phyloP scores from a whole-genome alignment of 1,284 basidiomycete genomes.

The Trichosporon sp. region DNA sequence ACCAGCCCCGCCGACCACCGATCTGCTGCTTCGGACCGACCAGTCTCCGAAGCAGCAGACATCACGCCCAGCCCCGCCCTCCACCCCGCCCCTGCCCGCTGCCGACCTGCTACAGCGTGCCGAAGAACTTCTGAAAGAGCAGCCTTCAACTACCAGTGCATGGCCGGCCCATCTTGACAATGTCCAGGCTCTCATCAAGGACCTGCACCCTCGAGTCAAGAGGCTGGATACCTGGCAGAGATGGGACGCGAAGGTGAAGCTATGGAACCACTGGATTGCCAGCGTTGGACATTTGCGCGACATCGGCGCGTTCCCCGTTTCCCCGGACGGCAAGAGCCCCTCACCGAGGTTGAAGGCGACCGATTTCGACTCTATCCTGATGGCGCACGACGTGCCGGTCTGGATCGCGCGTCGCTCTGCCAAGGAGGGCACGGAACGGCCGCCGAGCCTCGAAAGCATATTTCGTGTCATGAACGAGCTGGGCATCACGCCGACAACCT shows the following conservation, averaged over 20 bases:
- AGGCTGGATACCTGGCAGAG: neutral
- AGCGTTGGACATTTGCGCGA: neutral
- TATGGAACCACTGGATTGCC: constrained; percentile 4
- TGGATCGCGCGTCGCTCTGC: neutral
- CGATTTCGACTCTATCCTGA: neutral
- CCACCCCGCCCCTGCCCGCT: no score
- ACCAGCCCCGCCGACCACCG: neutral
- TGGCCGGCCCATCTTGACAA: constrained; percentile 1
- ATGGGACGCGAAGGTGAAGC: neutral
- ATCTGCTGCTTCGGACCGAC: neutral
- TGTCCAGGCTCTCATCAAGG: neutral
- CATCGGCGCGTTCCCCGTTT: neutral
- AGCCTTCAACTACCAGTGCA: neutral
- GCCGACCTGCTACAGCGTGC: neutral
- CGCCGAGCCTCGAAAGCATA: neutral
- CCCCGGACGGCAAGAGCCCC: neutral
- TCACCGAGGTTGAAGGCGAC: neutral
- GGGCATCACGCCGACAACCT: neutral
- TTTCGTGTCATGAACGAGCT: neutral
- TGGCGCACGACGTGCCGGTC: neutral
- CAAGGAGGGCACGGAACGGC: neutral
- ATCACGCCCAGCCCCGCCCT: no score
- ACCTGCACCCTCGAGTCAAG: neutral
- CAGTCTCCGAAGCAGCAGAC: neutral
- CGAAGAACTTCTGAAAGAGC: neutral